Percentiles rank a stretch among this genome's conserved stretches.
Conservation (phyloP, 352 stramenopile genomes). For the Thalassiosira mediterranea region DNA sequence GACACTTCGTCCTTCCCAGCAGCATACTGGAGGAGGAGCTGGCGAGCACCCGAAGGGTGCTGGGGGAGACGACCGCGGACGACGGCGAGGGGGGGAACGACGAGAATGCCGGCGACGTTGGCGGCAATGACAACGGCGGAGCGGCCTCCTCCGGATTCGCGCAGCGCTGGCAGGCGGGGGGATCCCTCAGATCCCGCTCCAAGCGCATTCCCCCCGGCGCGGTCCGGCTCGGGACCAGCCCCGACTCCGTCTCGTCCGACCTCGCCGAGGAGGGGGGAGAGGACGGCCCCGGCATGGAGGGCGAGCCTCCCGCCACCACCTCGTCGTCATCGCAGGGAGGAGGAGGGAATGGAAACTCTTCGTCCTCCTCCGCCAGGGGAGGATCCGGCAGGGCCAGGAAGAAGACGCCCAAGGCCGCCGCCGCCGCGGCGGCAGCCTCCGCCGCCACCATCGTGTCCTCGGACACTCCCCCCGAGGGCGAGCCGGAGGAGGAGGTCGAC, state of each 20-base stretch:
- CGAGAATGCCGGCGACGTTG: not conserved
- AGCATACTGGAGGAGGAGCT: constrained; percentile 81
- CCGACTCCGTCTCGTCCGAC: not conserved
- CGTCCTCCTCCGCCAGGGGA: not conserved
- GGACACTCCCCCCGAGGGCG: constrained; percentile 3
- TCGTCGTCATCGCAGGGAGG: constrained; percentile 4
- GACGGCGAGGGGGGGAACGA: too few species aligned
- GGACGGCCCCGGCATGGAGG: too few species aligned
- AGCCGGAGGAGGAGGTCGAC: constrained; percentile 46
- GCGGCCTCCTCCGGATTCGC: not conserved
- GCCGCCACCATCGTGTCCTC: not conserved
- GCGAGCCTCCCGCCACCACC: constrained; percentile 6
- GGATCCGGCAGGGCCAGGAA: not conserved
- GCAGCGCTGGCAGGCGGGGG: not conserved
- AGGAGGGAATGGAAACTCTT: not conserved
- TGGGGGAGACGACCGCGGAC: constrained; percentile 24
- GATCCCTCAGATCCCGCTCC: not conserved
- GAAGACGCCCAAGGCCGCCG: not conserved
- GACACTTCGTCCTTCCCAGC: constrained; percentile 71
- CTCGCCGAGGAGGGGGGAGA: not conserved
- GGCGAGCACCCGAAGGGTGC: constrained; percentile 30
- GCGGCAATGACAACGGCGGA: not conserved
- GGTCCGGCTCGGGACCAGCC: constrained; percentile 12
- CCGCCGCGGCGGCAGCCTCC: not conserved
- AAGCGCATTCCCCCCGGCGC: constrained; percentile 1